Conservation (phyloP, 2,329 filamentous ascomycete genomes). For the Thelonectria discophora region DNA sequence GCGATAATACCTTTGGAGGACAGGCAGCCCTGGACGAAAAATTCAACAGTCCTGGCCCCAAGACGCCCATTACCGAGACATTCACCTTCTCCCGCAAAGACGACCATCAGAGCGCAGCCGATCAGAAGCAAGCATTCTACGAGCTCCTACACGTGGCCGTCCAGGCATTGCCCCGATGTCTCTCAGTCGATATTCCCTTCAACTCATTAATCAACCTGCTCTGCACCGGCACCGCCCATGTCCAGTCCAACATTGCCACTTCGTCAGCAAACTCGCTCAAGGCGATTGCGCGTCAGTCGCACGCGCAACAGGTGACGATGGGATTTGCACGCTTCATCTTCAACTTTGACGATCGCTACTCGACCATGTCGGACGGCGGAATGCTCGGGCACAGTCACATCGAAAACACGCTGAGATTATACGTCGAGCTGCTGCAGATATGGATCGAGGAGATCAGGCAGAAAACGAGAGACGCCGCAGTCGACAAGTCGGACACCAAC, state of each 20-base stretch:
- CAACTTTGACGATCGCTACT: constrained; percentile 96
- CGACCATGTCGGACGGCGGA: constrained; percentile 96
- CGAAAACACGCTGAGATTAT: constrained; percentile 89
- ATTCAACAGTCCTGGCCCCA: constrained; percentile 85
- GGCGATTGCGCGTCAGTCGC: constrained; percentile 90
- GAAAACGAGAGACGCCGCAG: constrained; percentile 78
- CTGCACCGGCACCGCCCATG: constrained; percentile 95
- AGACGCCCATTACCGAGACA: constrained; percentile 93
- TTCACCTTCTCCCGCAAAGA: constrained; percentile 91
- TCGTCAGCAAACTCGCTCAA: constrained; percentile 94
- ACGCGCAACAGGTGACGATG: constrained; percentile 95
- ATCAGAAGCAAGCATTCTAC: constrained; percentile 94
- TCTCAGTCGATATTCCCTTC: constrained; percentile 90
- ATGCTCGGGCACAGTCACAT: constrained; percentile 95
- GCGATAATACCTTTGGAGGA: constrained; percentile 95
- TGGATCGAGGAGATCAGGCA: constrained; percentile 97
- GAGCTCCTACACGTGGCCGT: constrained; percentile 95
- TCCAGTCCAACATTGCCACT: constrained; percentile 88
- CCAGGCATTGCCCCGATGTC: constrained; percentile 91
- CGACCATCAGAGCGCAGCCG: constrained; percentile 74
- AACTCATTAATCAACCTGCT: constrained; percentile 93
- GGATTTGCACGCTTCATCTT: constrained; percentile 98
- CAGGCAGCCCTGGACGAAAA: constrained; percentile 97
- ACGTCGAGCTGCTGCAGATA: constrained; percentile 92
- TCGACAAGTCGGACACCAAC: constrained; percentile 70